Evolutionary conservation across 2,329 filamentous ascomycete genomes (phyloP).

Genomic region (Pseudocercospora musae): DNA sequence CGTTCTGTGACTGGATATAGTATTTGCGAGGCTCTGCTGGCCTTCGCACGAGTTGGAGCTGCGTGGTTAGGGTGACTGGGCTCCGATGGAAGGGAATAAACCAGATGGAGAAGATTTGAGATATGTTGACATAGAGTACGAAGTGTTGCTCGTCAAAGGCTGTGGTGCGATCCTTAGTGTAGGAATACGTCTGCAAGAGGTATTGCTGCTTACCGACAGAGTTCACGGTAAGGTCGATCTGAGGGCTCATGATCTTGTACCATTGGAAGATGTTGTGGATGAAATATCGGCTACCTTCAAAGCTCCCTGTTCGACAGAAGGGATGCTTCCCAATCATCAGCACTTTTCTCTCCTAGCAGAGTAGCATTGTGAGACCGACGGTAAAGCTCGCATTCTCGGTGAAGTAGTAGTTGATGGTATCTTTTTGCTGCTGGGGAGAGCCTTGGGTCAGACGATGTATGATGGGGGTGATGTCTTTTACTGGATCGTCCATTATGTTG

Average conservation of each 20-base stretch:
- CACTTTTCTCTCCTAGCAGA: neutral
- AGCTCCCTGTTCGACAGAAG: slow-evolving; percentile 65
- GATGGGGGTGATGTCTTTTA: slow-evolving; percentile 61
- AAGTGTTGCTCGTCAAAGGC: slow-evolving; percentile 65
- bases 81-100: slow-evolving; percentile 71
- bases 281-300: slow-evolving; percentile 62
- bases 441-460: slow-evolving; percentile 68
- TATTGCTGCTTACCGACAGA: slow-evolving; percentile 46
- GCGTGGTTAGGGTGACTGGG: slow-evolving; percentile 34
- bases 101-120: slow-evolving; percentile 74
- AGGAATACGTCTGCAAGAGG: neutral
- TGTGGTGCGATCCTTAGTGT: slow-evolving; percentile 32
- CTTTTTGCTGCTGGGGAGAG: slow-evolving; percentile 61
- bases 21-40: slow-evolving; percentile 48
- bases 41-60: slow-evolving; percentile 29
- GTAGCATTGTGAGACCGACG: neutral
- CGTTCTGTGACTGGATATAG: slow-evolving; percentile 73
- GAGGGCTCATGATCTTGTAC: slow-evolving; percentile 72
- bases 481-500: slow-evolving; percentile 36
- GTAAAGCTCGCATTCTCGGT: slow-evolving; percentile 67
- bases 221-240: slow-evolving; percentile 65
- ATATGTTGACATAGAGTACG: slow-evolving; percentile 70
- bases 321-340: slow-evolving; percentile 56
- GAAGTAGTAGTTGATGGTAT: slow-evolving; percentile 69
- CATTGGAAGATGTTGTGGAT: slow-evolving; percentile 71